Base-by-base conservation (phyloP, 148 eudicot species). In the Fagopyrum esculentum region DNA sequence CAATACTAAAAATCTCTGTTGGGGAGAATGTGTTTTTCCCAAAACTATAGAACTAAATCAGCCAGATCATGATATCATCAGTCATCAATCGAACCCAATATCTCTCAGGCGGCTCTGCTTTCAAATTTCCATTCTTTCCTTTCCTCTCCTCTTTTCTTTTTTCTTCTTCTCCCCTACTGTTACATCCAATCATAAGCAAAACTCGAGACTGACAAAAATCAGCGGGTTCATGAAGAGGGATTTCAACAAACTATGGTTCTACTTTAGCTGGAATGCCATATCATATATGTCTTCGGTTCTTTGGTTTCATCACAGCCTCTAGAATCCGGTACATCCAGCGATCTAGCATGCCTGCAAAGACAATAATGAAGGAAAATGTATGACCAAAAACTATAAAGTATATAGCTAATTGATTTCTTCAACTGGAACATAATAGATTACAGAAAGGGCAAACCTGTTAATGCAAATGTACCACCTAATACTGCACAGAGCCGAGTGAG, bases 401-500 rank as follows among this genome's bases (percentile, higher is more conserved):
- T 13, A 49, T 49, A 63, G 69, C 69, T 29, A 64, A 35, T 35
- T 13, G 30, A 35, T 35, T 64, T 64, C 19, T 64, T 64, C 40
- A 35, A 64, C 47, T 64, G 46, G 15, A 64, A 64, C 17, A 40
- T 19, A 2, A 40, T 5, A 13, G 70, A 64, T 64, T 64, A 40
- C 35, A 30, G 13, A 63, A 63, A 11, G 11, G 70, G 75, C 89
- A 75, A 73, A 96, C 99, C 98, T 85, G 99, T 96, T 75, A 96
- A 78, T 76, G 99, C 99, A 83, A 96, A 96, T 72, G 99, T 96
- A 76, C 99, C 99, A 64, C 99, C 99, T 73, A 96, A 82, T 69
- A 96, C 98, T 50, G 99, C 99, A 89, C 97, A 90, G 74, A 96
- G 92, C 73, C 99, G 93, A 61, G 99, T 96, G 73, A 96, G 84